Evolutionary conservation across 2,329 filamentous ascomycete species (phyloP), one percentile per base, ranked within the genome.

Genomic region (Botrytis tulipae): DNA sequence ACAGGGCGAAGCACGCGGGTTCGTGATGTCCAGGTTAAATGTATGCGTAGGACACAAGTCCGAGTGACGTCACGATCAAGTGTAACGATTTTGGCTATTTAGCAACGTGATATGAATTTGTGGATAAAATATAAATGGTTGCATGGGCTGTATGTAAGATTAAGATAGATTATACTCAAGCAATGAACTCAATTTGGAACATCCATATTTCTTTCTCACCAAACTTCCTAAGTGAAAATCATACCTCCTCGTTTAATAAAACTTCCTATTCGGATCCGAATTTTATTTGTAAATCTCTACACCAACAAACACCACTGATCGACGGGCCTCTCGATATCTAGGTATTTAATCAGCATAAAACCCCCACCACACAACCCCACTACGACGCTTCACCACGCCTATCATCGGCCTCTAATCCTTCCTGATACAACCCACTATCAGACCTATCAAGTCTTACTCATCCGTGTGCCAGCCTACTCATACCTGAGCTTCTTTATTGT

Each of bases 361-460:
- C 32, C 65, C 65, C 46, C 22, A 48, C 63, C 8, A 32, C 16
- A 40, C 16, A 42, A 40, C 48, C 66, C 66, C 48, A 54, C 48
- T n/a, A 51, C 65, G 25, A n/a, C 65, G 35, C 65, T 54, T 54
- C 65, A 9, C 20, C 35, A 54, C 66, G 66, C 66, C 66, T 68
- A 68, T 68, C 35, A 68, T 68, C 66, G 48, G 66, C 44, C 22
- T 67, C 44, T 32, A 67, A 61, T 35, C 32, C 35, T 68, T 48
- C 7, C 25, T 68, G 44, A 67, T 68, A 54, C 46, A 54, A 29
- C 65, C 48, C 65, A 68, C 66, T 57, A 42, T 57, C 48, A 16
- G 32, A 3, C 37, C 42, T 32, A 29, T 37, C 10, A 42, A 57
- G 35, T 68, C 48, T 68, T 68, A 57, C 65, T 57, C 65, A 68